phyloP scores from a whole-genome alignment of 768 basidiomycete genomes.

The Tricholoma furcatifolium region DNA sequence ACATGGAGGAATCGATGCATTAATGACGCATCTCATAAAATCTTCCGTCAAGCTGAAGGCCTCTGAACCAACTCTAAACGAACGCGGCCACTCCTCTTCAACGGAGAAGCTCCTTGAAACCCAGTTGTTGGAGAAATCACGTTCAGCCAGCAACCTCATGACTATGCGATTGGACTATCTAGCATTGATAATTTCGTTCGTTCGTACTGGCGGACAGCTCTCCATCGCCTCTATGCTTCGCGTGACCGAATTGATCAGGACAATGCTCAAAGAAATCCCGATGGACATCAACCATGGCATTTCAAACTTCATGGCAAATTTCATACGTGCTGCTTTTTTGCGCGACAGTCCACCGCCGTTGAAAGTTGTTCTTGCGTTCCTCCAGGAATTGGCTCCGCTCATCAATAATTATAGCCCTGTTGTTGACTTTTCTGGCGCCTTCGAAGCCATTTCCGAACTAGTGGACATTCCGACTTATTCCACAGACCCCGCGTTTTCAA shows the following conservation, averaged over 20 bases:
- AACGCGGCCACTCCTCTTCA: conserved; percentile 22
- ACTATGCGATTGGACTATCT: conserved; percentile 69
- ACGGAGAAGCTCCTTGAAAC: conserved; percentile 30
- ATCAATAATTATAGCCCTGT: conserved; percentile 45
- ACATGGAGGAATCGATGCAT: conserved; percentile 66
- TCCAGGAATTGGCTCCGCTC: conserved; percentile 56
- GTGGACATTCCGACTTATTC: conserved; percentile 43
- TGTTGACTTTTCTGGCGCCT: conserved; percentile 59
- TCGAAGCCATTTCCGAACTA: conserved; percentile 49
- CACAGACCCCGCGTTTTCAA: conserved; percentile 51
- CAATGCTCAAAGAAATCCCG: conserved; percentile 53
- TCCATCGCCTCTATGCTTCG: conserved; percentile 39
- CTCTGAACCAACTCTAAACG: conserved; percentile 30
- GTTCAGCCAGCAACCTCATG: conserved; percentile 50
- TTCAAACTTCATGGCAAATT: conserved; percentile 53
- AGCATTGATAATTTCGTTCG: conserved; percentile 47
- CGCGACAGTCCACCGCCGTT: conserved; percentile 40
- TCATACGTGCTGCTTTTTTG: conserved; percentile 47
- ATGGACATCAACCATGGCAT: conserved; percentile 36
- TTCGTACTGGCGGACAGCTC: conserved; percentile 48
- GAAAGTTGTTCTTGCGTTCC: conserved; percentile 50
- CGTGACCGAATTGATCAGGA: conserved; percentile 53
- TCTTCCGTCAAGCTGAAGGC: conserved; percentile 43
- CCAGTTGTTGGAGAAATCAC: conserved; percentile 39
- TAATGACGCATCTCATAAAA: conserved; percentile 55